A percentile compares a stretch with the other conserved stretches of the same genome.
Conservation (phyloP, 148 eudicot species). For the Tetragonia tetragonoides region DNA sequence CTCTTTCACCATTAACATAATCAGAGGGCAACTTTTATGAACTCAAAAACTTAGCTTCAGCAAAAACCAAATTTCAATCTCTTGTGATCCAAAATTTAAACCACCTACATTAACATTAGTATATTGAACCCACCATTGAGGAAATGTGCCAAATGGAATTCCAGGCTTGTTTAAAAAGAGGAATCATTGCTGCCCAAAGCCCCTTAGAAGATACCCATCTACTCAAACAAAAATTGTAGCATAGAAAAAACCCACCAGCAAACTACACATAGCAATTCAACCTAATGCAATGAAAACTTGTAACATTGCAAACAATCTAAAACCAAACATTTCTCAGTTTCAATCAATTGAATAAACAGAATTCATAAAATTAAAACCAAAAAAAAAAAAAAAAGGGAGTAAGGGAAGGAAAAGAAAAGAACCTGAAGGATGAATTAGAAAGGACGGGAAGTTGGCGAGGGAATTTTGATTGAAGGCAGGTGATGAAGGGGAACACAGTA, state of each 20-base stretch:
- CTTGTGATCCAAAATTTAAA: background rate
- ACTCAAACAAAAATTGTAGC: background rate
- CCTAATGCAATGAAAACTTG: background rate
- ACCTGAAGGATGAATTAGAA: constrained; percentile 51
- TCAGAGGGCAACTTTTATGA: no score
- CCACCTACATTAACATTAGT: background rate
- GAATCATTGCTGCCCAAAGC: background rate
- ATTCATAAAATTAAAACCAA: background rate
- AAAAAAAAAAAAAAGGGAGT: background rate
- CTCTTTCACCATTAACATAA: no score
- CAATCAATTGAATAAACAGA: background rate
- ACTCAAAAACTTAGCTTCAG: background rate
- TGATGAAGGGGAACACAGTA: constrained; percentile 24
- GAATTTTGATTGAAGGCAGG: constrained; percentile 34
- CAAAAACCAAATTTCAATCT: background rate
- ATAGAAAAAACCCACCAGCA: background rate
- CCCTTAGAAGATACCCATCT: background rate
- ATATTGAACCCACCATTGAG: background rate
- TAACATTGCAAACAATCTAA: background rate
- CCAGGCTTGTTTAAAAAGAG: background rate
- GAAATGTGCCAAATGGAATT: background rate
- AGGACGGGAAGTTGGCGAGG: constrained; percentile 26
- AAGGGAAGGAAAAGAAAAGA: background rate
- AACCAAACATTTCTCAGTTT: background rate
- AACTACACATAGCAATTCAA: background rate